Base-by-base conservation (phyloP, 2,329 filamentous ascomycete genomes). In the Plectosphaerella plurivora region DNA sequence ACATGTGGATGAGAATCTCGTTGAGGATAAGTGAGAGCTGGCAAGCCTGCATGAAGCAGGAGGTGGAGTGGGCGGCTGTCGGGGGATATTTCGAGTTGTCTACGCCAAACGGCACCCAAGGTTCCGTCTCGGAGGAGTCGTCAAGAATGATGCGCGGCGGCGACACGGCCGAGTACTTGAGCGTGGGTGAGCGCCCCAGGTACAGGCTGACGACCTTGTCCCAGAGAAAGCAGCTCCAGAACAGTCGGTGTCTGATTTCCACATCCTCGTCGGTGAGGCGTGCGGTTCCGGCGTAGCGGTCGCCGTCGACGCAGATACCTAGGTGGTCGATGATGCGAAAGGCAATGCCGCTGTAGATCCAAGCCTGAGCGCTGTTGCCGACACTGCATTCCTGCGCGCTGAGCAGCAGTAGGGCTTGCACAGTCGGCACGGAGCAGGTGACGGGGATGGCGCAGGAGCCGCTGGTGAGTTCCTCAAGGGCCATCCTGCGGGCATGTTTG, bases 141-240 rank as follows among this genome's bases (percentile, higher is more conserved):
- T 85, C 82, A 59, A 84, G 72, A 59, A 84, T 79, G 11, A 76
- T 70, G 25, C 74, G 73, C 1, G 79, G 79, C 1, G 80, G 80
- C 33, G 78, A 81, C 20, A 80, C 77, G 7, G 70, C 71, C 1
- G 79, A 78, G 57, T 83, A 73, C 50, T 81, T 77, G 47, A 84
- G 67, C 2, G 75, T 75, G 1, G 81, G 81, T 3, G 77, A 74
- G 18, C 81, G 71, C 12, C 81, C 81, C 47, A 85, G 77, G 60
- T 84, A 84, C 6, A 85, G 62, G 22, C 78, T 81, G 28, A 85
- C 76, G 51, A 83, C 68, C 62, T 84, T 85, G 59, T 85, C 82
- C 81, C 81, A 85, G 62, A 83, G 81, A 60, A 82, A 85, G 59
- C 81, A 84, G 57, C 79, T 82, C 82, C 82, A 85, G 59, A 82